Percentiles rank a stretch among this genome's conserved stretches.
These are phyloP conservation scores for Plenodomus tracheiphilus DNA, from an alignment of 2,329 filamentous ascomycete genomes.

Conservation along the genomic window DNA sequence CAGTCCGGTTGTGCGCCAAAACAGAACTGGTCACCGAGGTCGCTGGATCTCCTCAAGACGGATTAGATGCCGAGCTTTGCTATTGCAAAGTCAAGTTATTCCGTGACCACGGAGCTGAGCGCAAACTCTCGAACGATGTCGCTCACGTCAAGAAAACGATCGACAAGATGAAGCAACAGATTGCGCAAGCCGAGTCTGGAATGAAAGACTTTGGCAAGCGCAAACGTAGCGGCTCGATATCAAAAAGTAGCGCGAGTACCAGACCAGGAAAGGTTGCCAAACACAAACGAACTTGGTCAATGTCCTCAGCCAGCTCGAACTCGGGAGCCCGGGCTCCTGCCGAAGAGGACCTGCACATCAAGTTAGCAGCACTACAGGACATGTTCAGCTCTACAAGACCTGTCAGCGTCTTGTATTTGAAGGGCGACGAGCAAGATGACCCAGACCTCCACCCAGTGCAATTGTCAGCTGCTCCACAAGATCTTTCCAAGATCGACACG, in stretches of 20 bases:
- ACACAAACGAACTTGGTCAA: conserved; percentile 93
- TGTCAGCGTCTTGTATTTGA: conserved; percentile 75
- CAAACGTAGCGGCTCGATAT: conserved; percentile 60
- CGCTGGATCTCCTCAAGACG: conserved; percentile 49
- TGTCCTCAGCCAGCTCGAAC: conserved; percentile 68
- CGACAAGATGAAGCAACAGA: conserved; percentile 93
- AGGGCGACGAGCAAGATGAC: conserved; percentile 77
- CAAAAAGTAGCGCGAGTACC: conserved; percentile 53
- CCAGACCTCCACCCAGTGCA: conserved; percentile 77
- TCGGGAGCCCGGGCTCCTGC: conserved; percentile 48
- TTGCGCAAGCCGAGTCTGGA: conserved; percentile 70
- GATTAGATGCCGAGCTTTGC: conserved; percentile 69
- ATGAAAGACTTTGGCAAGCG: conserved; percentile 64
- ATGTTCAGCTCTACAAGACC: conserved; percentile 87
- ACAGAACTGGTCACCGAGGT: conserved; percentile 68
- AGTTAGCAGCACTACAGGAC: conserved; percentile 76
- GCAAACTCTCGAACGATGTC: conserved; percentile 92
- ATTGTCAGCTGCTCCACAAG: conserved; percentile 68
- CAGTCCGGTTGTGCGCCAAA: conserved; percentile 89
- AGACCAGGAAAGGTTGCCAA: conserved; percentile 81
- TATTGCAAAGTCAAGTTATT: conserved; percentile 98
- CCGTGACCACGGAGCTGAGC: conserved; percentile 91
- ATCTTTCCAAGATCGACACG: conserved; percentile 59
- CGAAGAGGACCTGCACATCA: conserved; percentile 75
- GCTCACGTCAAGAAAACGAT: conserved; percentile 96